Evolutionary conservation across 2,329 filamentous ascomycete genomes (phyloP), one percentile per base, ranked within the genome.

Genomic region (Alternaria consortialis): DNA sequence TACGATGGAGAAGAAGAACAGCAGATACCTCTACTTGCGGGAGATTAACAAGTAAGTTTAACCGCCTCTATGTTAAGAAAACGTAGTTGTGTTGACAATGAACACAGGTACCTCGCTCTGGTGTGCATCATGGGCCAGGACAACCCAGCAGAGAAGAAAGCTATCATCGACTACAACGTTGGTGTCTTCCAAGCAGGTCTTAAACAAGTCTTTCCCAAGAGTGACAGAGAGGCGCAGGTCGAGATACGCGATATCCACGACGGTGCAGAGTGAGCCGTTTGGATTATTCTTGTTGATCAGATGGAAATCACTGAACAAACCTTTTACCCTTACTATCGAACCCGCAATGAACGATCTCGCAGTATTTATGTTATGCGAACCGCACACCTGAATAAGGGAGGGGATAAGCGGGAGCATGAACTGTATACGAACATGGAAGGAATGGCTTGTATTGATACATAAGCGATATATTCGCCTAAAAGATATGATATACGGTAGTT

Each of bases 111-210:
- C 75, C 84, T 95, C 46, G 91, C 91, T 0, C 84, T 96, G 13
- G 91, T 96, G 34, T 93, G 92, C 61, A 90, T 96, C 64, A 94
- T 94, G 91, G 91, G 90, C 76, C 91, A 94, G 64, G 85, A 87
- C 74, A 91, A 91, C 56, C 91, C 90, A 29, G 92, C 92, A 69
- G 90, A 93, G 74, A 92, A 91, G 82, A 92, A 94, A 82, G 90
- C 91, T 4, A 82, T 94, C 64, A 91, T 96, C 63, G 93, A 93
- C 70, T 93, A 94, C 87, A 95, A 96, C 71, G 91, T 94, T 2
- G 90, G 92, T 71, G 89, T 92, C 0, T 90, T 94, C 32, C 91
- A 94, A 51, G 88, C 91, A 71, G 92, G 92, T 0, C 79, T 96
- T 73, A 88, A 88, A 39, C 88, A 93, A 74, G 92, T 95, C 64